phyloP scores from a whole-genome alignment of 352 stramenopile genomes.

The Lagenidium sp. region DNA sequence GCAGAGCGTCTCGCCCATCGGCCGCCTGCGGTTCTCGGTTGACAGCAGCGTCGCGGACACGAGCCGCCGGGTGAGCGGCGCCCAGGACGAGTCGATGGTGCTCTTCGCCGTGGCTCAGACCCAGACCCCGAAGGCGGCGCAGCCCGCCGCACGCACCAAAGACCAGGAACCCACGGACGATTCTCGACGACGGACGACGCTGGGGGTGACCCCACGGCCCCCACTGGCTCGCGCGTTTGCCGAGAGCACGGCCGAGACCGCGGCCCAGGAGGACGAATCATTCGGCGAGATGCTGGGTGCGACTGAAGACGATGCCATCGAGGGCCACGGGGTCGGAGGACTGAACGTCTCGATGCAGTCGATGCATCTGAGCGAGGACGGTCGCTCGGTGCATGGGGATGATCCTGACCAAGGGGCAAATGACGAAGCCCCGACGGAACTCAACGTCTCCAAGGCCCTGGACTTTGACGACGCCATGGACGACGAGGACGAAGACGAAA shows the following conservation, averaged over 20 bases:
- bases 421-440: slow-evolving; percentile 2
- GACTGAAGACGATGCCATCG: slow-evolving; percentile 2
- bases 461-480: slow-evolving; percentile 16
- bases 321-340: no score
- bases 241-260: no score
- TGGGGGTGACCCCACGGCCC: not conserved
- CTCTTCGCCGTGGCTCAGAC: slow-evolving; percentile 9
- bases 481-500: slow-evolving; percentile 12
- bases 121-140: not conserved
- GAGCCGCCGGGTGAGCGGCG: not conserved
- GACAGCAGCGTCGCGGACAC: slow-evolving; percentile 5
- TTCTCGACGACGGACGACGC: no score
- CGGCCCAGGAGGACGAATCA: slow-evolving; percentile 1
- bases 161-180: not conserved
- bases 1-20: slow-evolving; percentile 55
- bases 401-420: not conserved
- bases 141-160: not conserved
- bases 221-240: no score
- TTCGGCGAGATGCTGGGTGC: not conserved
- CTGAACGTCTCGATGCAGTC: slow-evolving; percentile 67
- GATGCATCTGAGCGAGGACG: slow-evolving; percentile 53
- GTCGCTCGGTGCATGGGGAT: slow-evolving; percentile 1
- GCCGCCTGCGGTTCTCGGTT: slow-evolving; percentile 11
- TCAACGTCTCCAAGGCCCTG: slow-evolving; percentile 4
- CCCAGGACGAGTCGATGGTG: slow-evolving; percentile 6